Conservation (phyloP, 2,329 filamentous ascomycete genomes). For the Penicillium brasilianum region DNA sequence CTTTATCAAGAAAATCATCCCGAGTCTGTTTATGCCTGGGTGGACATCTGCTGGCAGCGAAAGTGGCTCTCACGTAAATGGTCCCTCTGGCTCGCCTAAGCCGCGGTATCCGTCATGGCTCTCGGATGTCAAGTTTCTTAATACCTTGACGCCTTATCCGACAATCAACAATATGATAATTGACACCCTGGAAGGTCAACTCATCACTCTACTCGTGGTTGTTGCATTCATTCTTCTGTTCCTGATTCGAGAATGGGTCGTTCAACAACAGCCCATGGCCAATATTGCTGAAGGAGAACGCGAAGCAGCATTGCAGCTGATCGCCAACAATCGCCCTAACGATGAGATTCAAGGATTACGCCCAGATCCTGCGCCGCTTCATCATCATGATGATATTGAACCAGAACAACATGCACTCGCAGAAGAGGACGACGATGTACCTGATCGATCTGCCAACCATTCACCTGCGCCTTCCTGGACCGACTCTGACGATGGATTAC, state of each 20-base stretch:
- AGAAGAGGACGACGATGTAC: constrained; percentile 14
- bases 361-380: constrained; percentile 3
- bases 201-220: constrained; percentile 90
- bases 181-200: constrained; percentile 85
- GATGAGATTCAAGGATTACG: constrained; percentile 27
- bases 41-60: constrained; percentile 38
- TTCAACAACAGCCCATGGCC: constrained; percentile 93
- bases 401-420: constrained; percentile 17
- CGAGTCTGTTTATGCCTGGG: constrained; percentile 40
- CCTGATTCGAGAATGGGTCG: constrained; percentile 94
- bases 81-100: constrained; percentile 36
- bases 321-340: constrained; percentile 41
- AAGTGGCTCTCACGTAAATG: constrained; percentile 30
- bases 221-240: constrained; percentile 97
- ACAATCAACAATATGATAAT: constrained; percentile 79
- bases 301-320: constrained; percentile 56
- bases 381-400: constrained; percentile 3
- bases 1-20: constrained; percentile 52
- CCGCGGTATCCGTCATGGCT: constrained; percentile 55
- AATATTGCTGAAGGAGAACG: constrained; percentile 70
- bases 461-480: constrained; percentile 25
- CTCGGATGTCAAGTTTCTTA: constrained; percentile 63
- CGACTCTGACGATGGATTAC: constrained; percentile 26
- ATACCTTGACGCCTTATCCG: constrained; percentile 67
- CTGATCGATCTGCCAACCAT: constrained; percentile 15